A percentile compares a stretch with the other conserved stretches of the same genome.
Evolutionary conservation across 2,329 filamentous ascomycete genomes (phyloP).

Genomic region (Hymenoscyphus infarciens): DNA sequence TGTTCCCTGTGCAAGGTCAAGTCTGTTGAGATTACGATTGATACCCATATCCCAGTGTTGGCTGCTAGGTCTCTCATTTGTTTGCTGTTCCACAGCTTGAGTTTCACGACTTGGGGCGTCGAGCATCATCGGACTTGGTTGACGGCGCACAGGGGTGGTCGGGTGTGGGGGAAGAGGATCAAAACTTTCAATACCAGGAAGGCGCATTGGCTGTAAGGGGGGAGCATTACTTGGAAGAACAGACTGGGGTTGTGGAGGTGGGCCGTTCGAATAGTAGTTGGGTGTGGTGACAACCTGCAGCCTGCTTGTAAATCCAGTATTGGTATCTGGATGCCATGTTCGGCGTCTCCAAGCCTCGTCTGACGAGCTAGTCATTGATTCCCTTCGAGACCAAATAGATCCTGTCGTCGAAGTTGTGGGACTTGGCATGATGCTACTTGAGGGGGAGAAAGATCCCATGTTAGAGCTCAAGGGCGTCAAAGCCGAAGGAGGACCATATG

Average conservation of each 20-base stretch:
- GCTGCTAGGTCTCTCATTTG: conserved; percentile 45
- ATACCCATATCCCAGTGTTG: conserved; percentile 62
- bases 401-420: conserved; percentile 57
- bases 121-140: conserved; percentile 73
- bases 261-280: conserved; percentile 47
- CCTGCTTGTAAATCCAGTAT: conserved; percentile 57
- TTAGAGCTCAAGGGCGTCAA: conserved; percentile 53
- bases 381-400: conserved; percentile 60
- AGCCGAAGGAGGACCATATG: conserved; percentile 52
- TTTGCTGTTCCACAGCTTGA: conserved; percentile 29
- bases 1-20: conserved; percentile 58
- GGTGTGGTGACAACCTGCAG: conserved; percentile 73
- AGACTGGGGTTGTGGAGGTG: conserved; percentile 26
- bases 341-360: conserved; percentile 79
- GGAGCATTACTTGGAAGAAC: conserved; percentile 37
- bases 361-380: conserved; percentile 57
- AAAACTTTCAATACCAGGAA: conserved; percentile 91
- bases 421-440: conserved; percentile 60
- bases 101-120: conserved; percentile 44
- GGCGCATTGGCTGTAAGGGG: conserved; percentile 57
- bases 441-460: conserved; percentile 50
- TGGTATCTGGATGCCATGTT: conserved; percentile 85
- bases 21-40: conserved; percentile 61
- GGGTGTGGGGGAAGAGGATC: conserved; percentile 68
- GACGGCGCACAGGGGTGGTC: conserved; percentile 59